Evolutionary conservation across 2,329 filamentous ascomycete genomes (phyloP).

Genomic region (Diaporthe velutina): DNA sequence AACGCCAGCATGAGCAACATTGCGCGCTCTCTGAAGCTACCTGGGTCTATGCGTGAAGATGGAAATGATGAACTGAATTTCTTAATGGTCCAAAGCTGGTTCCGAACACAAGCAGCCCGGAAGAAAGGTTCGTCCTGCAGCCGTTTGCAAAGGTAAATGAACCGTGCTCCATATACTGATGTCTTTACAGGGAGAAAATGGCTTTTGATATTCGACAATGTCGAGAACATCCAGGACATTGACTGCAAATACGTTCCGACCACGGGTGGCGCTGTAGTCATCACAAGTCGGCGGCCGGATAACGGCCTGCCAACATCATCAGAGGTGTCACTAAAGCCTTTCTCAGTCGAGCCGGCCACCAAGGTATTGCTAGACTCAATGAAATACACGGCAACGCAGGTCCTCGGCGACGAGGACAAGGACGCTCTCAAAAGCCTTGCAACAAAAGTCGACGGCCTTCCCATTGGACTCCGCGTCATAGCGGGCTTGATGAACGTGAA

Average conservation of each 20-base stretch:
- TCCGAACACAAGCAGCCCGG: background rate
- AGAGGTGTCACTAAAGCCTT: background rate
- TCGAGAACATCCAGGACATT: background rate
- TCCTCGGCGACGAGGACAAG: background rate
- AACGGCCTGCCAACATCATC: background rate
- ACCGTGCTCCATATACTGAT: background rate
- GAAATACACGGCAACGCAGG: background rate
- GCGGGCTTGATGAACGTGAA: background rate
- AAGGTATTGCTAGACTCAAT: background rate
- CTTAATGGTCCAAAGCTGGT: background rate
- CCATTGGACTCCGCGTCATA: background rate
- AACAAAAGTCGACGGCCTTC: background rate
- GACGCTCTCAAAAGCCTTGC: background rate
- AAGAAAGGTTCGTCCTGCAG: background rate
- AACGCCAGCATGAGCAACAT: background rate
- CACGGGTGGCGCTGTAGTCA: background rate
- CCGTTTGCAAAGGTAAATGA: rapidly evolving
- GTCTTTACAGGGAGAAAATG: background rate
- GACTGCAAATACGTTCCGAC: background rate
- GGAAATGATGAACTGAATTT: background rate
- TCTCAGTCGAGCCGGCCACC: background rate
- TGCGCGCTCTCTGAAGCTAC: background rate
- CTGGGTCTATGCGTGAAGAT: background rate
- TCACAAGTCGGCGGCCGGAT: background rate
- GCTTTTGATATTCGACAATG: background rate